phyloP scores from a whole-genome alignment of 2,329 filamentous ascomycete genomes.

The Celoporthe dispersa region DNA sequence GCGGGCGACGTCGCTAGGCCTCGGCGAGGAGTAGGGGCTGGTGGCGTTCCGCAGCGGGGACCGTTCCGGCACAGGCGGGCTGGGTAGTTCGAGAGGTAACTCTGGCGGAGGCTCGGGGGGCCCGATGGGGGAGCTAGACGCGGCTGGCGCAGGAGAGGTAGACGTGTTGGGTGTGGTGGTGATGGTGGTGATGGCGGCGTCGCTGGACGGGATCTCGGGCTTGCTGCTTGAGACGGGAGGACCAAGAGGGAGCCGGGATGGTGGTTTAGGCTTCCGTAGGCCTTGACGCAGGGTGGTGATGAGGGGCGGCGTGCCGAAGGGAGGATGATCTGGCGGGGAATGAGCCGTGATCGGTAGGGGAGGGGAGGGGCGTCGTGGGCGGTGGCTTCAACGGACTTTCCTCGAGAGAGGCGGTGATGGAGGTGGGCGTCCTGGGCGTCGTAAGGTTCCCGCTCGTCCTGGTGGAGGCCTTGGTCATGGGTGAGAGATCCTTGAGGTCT shows the following conservation, averaged over 20 bases:
- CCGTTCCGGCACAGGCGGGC: background rate
- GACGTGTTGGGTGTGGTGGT: background rate
- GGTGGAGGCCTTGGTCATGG: slow-evolving; percentile 1
- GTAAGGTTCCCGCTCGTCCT: background rate
- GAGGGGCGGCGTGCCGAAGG: background rate
- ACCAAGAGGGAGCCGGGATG: background rate
- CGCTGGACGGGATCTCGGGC: background rate
- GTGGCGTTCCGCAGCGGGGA: background rate
- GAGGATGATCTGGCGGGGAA: background rate
- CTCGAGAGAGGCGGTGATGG: slow-evolving; percentile 9
- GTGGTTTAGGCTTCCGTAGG: slow-evolving; percentile 3
- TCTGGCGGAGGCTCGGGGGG: background rate
- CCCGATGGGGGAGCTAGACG: background rate
- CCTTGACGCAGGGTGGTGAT: background rate
- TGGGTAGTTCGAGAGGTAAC: background rate
- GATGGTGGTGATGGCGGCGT: background rate
- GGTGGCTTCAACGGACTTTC: slow-evolving; percentile 4
- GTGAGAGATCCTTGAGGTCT: background rate
- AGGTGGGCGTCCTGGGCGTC: slow-evolving; percentile 8
- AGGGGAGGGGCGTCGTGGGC: slow-evolving; percentile 3
- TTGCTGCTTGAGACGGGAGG: background rate
- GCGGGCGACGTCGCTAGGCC: background rate
- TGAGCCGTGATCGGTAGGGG: background rate
- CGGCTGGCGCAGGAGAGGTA: background rate
- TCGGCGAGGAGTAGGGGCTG: background rate